Percentiles rank a stretch among this genome's conserved stretches.
Evolutionary conservation across 2,329 filamentous ascomycete species (phyloP).

Genomic region (Pyrenochaeta sp.): DNA sequence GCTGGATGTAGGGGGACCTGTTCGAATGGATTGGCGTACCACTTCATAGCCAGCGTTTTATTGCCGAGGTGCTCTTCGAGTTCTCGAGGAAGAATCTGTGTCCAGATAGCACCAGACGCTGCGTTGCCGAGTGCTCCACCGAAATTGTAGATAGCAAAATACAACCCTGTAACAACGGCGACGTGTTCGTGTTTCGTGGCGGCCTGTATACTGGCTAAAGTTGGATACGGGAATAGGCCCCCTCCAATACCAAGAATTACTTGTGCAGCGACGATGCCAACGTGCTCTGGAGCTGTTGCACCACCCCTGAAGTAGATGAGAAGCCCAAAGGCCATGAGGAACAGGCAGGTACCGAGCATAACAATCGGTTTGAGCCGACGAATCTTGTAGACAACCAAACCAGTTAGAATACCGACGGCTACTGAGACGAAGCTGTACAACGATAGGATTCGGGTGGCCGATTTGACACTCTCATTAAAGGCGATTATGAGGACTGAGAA

Average conservation of each 20-base stretch:
- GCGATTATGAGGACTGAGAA: conserved; percentile 69
- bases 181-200: conserved; percentile 64
- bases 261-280: conserved; percentile 69
- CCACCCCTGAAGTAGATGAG: conserved; percentile 70
- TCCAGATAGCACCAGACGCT: conserved; percentile 70
- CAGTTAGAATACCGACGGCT: conserved; percentile 65
- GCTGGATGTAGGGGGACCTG: conserved; percentile 52
- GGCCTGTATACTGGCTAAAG: conserved; percentile 61
- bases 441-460: conserved; percentile 67
- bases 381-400: conserved; percentile 63
- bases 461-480: conserved; percentile 66
- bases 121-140: conserved; percentile 68
- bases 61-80: conserved; percentile 54
- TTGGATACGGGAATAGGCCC: conserved; percentile 67
- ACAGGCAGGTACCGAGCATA: conserved; percentile 66
- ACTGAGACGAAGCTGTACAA: conserved; percentile 68
- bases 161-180: conserved; percentile 70
- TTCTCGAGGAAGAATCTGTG: conserved; percentile 57
- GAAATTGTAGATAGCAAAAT: conserved; percentile 68
- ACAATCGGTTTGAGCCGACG: conserved; percentile 71
- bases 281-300: conserved; percentile 51
- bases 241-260: conserved; percentile 70
- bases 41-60: conserved; percentile 47
- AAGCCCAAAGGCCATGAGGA: conserved; percentile 71
- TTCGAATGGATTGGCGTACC: conserved; percentile 55